A percentile compares a stretch with the other conserved stretches of the same genome.
Conservation (phyloP, 257 asterid species). For the Solanum microdontum region DNA sequence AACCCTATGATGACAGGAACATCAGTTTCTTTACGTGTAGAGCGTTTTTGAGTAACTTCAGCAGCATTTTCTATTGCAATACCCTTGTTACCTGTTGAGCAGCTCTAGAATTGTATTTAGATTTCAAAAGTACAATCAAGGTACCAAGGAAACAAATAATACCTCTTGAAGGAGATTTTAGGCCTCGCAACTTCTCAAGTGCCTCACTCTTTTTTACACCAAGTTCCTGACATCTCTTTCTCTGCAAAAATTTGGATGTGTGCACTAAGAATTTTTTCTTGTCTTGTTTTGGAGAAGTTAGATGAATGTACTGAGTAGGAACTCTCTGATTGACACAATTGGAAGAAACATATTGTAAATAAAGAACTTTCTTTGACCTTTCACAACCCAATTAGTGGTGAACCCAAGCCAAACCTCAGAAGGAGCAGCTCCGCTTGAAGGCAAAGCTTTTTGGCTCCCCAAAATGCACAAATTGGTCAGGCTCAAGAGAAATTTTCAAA, state of each 20-base stretch:
- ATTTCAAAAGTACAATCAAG: neutral
- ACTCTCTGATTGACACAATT: neutral
- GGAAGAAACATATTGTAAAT: neutral
- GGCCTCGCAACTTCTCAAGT: conserved; percentile 8
- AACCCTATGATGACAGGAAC: conserved; percentile 44
- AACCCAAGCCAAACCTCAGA: neutral
- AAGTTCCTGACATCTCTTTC: conserved; percentile 27
- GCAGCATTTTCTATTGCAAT: conserved; percentile 19
- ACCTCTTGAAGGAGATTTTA: neutral
- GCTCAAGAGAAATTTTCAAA: neutral
- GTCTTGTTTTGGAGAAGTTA: neutral
- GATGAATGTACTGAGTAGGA: neutral
- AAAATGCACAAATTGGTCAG: neutral
- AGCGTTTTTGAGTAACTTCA: conserved; percentile 21
- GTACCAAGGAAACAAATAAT: neutral
- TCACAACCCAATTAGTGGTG: neutral
- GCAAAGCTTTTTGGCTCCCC: neutral
- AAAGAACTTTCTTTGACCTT: neutral
- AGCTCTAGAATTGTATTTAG: conserved; percentile 11
- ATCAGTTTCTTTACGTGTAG: conserved; percentile 12
- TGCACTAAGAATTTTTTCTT: neutral
- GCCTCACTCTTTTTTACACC: conserved; percentile 16
- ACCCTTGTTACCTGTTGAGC: conserved; percentile 30
- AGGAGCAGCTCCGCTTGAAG: neutral
- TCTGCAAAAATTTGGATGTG: conserved; percentile 22